These are phyloP conservation scores for Chalaropsis thielavioides DNA, from an alignment of 2,329 filamentous ascomycete species.

Conservation along the genomic window DNA sequence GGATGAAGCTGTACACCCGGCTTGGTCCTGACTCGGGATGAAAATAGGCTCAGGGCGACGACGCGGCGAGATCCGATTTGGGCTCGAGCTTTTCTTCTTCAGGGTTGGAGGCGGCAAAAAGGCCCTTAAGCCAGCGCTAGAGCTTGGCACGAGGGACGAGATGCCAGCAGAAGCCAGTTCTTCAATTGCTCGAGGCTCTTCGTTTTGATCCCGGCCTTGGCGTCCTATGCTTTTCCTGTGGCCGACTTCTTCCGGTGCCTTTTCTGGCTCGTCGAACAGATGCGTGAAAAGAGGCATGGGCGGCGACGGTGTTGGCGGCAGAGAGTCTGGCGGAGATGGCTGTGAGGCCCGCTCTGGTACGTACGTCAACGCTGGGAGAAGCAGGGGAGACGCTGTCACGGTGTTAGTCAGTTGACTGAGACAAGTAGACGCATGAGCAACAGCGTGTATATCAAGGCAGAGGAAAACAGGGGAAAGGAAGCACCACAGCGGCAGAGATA, in stretches of 20 bases:
- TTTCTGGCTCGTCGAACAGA: not conserved
- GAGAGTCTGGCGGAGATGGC: not conserved
- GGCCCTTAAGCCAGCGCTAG: not conserved
- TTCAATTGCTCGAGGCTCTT: not conserved
- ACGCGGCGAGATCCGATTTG: not conserved
- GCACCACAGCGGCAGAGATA: too few relatives aligned
- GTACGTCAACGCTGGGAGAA: not conserved
- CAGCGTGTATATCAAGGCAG: too few relatives aligned
- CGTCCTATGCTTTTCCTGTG: too few relatives aligned
- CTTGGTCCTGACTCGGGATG: conserved; percentile 2
- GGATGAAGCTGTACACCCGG: not conserved
- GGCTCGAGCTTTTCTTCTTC: not conserved
- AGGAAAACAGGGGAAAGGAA: too few relatives aligned
- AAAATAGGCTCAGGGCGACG: conserved; percentile 7
- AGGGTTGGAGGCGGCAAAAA: not conserved
- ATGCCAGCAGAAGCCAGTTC: too few relatives aligned
- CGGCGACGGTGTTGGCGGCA: not conserved
- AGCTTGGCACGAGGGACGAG: not conserved
- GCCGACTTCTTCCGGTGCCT: not conserved
- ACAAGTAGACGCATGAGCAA: too few relatives aligned
- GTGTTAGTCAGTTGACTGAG: not conserved
- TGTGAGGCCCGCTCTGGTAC: not conserved
- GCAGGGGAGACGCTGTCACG: not conserved
- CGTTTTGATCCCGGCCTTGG: not conserved
- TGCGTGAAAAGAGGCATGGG: not conserved